A percentile compares a stretch with the other conserved stretches of the same genome.
Conservation (phyloP, 345 rosid species). For the Citropsis articulata region DNA sequence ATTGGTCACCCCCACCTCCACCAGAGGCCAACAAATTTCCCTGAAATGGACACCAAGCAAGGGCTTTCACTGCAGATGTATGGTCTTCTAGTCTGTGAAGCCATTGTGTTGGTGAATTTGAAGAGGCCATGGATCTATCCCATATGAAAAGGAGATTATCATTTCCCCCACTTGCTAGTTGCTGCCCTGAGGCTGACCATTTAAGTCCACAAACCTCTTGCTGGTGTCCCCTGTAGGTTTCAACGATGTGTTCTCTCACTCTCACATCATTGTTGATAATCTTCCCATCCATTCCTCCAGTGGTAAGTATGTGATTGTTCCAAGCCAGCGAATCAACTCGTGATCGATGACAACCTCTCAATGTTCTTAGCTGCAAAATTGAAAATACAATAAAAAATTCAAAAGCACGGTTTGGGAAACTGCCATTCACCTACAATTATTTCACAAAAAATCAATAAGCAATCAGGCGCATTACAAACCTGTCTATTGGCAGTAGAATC, state of each 20-base stretch:
- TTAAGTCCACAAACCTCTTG: constrained; percentile 44
- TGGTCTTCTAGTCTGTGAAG: constrained; percentile 46
- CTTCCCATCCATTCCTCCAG: constrained; percentile 43
- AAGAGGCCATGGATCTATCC: constrained; percentile 38
- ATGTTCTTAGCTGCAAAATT: constrained; percentile 26
- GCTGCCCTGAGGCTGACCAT: constrained; percentile 45
- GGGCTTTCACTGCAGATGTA: constrained; percentile 38
- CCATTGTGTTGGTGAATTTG: constrained; percentile 30
- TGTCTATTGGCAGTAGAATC: constrained; percentile 7
- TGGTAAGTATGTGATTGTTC: constrained; percentile 42
- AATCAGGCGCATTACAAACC: neutral
- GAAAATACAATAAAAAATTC: neutral
- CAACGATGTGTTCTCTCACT: constrained; percentile 31
- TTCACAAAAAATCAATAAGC: neutral
- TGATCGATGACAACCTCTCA: constrained; percentile 34
- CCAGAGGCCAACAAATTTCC: constrained; percentile 38
- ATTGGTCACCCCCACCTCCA: constrained; percentile 31
- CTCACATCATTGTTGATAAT: constrained; percentile 39
- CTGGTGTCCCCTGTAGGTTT: constrained; percentile 32
- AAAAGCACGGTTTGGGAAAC: neutral
- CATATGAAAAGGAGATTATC: constrained; percentile 40
- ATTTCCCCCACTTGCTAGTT: constrained; percentile 49
- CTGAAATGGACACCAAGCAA: constrained; percentile 51
- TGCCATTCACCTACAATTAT: neutral
- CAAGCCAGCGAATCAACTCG: constrained; percentile 42